These are phyloP conservation scores for Filobasidium uniguttulatum DNA, from an alignment of 1,284 basidiomycete species.

Conservation along the genomic window DNA sequence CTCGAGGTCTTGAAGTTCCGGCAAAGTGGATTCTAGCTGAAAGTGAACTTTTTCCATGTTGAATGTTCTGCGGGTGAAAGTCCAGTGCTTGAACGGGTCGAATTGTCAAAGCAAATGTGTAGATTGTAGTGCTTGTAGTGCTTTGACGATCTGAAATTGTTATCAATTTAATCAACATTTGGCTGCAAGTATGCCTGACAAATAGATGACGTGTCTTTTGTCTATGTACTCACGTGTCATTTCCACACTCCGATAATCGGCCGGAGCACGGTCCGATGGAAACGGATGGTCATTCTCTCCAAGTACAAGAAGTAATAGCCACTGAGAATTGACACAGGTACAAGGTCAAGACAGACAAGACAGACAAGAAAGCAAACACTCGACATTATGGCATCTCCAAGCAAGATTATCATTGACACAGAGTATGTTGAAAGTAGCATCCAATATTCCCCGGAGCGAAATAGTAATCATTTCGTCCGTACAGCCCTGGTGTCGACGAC, in stretches of 20 bases:
- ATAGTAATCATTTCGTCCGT: neutral
- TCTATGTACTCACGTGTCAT: neutral
- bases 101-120: neutral
- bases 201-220: neutral
- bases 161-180: too few species aligned
- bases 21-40: constrained; percentile 90
- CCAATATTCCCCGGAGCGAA: neutral
- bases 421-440: constrained; percentile 20
- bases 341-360: too few species aligned
- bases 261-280: too few species aligned
- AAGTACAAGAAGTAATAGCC: too few species aligned
- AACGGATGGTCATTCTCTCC: too few species aligned
- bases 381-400: constrained; percentile 13
- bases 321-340: too few species aligned
- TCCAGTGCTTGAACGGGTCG: neutral
- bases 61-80: neutral
- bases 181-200: too few species aligned
- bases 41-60: constrained; percentile 86
- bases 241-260: too few species aligned
- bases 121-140: too few species aligned
- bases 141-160: neutral
- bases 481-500: constrained; percentile 66
- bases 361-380: neutral
- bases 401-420: constrained; percentile 35
- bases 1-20: constrained; percentile 86